Evolutionary conservation across 2,329 filamentous ascomycete genomes (phyloP), one percentile per base, ranked within the genome.

Genomic region (Hypocreales sp.): DNA sequence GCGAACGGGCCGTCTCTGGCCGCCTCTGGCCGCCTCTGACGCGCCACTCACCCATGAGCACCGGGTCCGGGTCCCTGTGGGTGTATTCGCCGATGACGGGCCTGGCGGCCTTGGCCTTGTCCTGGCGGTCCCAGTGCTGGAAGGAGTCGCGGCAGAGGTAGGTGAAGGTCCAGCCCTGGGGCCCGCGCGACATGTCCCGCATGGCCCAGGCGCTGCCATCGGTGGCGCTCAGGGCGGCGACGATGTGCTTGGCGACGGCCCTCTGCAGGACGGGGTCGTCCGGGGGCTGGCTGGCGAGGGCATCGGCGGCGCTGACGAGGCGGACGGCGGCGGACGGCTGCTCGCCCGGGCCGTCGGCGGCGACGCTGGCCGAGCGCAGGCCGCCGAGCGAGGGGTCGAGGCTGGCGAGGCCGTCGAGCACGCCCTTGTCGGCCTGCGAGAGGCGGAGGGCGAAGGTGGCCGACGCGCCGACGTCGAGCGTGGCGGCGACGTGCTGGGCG

Each of bases 61-160:
- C 33, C 1, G 55, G 49, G 35, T 71, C 61, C 7, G 57, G 48
- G 8, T 60, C 59, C 34, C 55, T 57, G 15, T 53, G 47, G 29
- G 57, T 67, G 36, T 58, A 70, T 24, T 62, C 59, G 7, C 53
- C 64, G 23, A 71, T 56, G 15, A 53, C 40, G 5, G 46, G 37
- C n/a, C n/a, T n/a, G 33, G 53, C 58, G 11, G 47, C 36, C 11
- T 51, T 39, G 13, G 39, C 50, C 40, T 62, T 64, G 5, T 56
- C 49, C 34, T 62, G 58, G 13, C 56, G 56, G 20, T 42, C 51
- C 68, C 68, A 72, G 20, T 55, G 52, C 34, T 59, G 53, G 22
- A 55, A 47, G 3, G 68, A 72, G 34, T 61, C 53, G 31, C 56
- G 61, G 51, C 68, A 73, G 12, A 57, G 45, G 35, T 66, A 72